Evolutionary conservation across 345 rosid species (phyloP).

Genomic region (Excoecaria agallocha): DNA sequence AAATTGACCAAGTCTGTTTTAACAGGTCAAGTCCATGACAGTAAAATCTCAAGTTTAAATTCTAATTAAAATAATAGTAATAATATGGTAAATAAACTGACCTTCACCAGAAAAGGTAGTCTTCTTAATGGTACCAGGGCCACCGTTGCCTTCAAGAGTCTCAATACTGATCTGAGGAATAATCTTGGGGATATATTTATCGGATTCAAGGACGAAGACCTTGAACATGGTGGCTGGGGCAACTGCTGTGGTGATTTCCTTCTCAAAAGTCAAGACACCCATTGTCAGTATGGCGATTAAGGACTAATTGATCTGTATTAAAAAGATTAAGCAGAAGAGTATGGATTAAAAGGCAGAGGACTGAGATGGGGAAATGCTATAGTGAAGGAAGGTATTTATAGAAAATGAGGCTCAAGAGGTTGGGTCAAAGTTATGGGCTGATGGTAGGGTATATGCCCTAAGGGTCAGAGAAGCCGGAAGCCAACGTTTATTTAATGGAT

Average conservation of each 20-base stretch:
- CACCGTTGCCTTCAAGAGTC: constrained; percentile 9
- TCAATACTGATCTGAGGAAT: background rate
- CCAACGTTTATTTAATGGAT: too few relatives aligned
- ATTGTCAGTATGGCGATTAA: too few relatives aligned
- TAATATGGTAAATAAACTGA: background rate
- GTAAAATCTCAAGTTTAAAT: background rate
- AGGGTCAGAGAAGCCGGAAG: too few relatives aligned
- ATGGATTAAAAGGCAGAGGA: too few relatives aligned
- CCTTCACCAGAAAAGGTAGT: background rate
- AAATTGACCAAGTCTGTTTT: background rate
- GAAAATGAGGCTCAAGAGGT: too few relatives aligned
- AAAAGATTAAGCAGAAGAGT: too few relatives aligned
- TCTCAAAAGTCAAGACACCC: background rate
- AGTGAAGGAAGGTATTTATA: too few relatives aligned
- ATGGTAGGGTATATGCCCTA: too few relatives aligned
- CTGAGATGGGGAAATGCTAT: too few relatives aligned
- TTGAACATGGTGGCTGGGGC: background rate
- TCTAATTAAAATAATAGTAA: background rate
- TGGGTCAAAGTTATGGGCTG: too few relatives aligned
- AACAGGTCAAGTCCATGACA: too few relatives aligned
- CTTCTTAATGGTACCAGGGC: constrained; percentile 10
- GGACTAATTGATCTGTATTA: too few relatives aligned
- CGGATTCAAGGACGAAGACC: constrained; percentile 1
- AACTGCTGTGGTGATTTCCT: background rate
- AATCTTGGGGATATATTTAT: background rate